These are phyloP conservation scores for Toxoplasma gondii DNA, from an alignment of 169 alveolate genomes.

Conservation along the genomic window DNA sequence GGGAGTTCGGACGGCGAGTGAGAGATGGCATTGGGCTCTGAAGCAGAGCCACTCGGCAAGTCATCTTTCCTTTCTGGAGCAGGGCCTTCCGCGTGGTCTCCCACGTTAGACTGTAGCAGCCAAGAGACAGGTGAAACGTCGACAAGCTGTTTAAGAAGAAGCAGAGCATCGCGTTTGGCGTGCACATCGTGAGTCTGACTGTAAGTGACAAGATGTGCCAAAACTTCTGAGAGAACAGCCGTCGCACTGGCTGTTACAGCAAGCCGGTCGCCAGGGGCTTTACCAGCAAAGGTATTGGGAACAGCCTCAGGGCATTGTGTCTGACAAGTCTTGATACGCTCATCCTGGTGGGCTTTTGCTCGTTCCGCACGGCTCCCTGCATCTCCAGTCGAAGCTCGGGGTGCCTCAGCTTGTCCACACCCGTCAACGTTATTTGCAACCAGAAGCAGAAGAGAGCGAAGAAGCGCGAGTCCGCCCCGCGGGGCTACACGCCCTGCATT, in stretches of 20 bases:
- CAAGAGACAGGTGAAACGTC: not conserved
- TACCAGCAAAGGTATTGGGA: not conserved
- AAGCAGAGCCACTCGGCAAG: no score
- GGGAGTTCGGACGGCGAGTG: no score
- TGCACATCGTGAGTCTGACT: not conserved
- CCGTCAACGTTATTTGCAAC: not conserved
- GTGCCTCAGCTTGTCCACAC: no score
- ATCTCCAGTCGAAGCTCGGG: not conserved
- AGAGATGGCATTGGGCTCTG: no score
- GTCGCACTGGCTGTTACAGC: not conserved
- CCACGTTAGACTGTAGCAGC: not conserved
- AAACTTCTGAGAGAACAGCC: not conserved
- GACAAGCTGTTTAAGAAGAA: conserved; percentile 19
- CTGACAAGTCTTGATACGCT: not conserved
- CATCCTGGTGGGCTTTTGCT: not conserved
- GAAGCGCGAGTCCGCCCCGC: not conserved
- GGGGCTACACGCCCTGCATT: not conserved
- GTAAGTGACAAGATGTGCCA: not conserved
- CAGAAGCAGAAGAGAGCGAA: not conserved
- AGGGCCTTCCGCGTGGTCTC: not conserved
- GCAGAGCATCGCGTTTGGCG: conserved; percentile 8
- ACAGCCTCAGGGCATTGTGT: not conserved
- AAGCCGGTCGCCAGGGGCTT: not conserved
- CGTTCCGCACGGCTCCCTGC: not conserved
- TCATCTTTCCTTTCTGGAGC: not conserved